phyloP scores from a whole-genome alignment of 441 rosid genomes.

The Erodium trifolium region DNA sequence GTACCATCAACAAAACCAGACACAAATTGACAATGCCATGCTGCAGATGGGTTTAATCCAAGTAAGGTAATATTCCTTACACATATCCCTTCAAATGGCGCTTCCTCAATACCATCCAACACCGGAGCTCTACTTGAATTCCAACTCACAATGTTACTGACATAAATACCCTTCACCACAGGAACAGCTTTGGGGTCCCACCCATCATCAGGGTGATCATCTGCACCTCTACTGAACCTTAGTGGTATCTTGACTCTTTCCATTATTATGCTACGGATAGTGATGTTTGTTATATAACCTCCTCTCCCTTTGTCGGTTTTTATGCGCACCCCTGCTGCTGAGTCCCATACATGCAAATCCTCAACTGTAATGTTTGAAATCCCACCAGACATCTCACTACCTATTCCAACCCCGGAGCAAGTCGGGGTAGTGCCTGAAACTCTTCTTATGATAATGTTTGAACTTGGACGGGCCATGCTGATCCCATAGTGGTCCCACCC shows the following conservation, averaged over 20 bases:
- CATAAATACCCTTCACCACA: conserved; percentile 17
- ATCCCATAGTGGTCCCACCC: conserved; percentile 99
- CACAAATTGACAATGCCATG: conserved; percentile 23
- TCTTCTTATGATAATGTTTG: conserved; percentile 60
- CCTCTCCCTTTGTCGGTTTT: conserved; percentile 90
- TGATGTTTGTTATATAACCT: conserved; percentile 64
- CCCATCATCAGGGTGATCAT: conserved; percentile 24
- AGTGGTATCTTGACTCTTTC: conserved; percentile 24
- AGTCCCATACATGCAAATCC: conserved; percentile 73
- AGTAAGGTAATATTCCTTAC: conserved; percentile 17
- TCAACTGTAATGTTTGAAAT: conserved; percentile 55
- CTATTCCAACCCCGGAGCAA: conserved; percentile 88
- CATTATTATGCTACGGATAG: conserved; percentile 38
- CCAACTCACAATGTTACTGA: conserved; percentile 20
- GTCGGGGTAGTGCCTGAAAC: conserved; percentile 85
- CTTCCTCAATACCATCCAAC: conserved; percentile 21
- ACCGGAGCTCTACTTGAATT: conserved; percentile 22
- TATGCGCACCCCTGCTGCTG: conserved; percentile 79
- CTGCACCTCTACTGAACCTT: conserved; percentile 23
- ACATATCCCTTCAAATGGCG: conserved; percentile 20
- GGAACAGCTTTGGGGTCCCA: conserved; percentile 24
- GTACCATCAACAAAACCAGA: conserved; percentile 17
- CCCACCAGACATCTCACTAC: conserved; percentile 98
- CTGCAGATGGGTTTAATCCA: conserved; percentile 8
- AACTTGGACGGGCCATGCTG: conserved; percentile 68